Evolutionary conservation across 805 yeast genomes (phyloP).

Genomic region (Saturnispora silvae): DNA sequence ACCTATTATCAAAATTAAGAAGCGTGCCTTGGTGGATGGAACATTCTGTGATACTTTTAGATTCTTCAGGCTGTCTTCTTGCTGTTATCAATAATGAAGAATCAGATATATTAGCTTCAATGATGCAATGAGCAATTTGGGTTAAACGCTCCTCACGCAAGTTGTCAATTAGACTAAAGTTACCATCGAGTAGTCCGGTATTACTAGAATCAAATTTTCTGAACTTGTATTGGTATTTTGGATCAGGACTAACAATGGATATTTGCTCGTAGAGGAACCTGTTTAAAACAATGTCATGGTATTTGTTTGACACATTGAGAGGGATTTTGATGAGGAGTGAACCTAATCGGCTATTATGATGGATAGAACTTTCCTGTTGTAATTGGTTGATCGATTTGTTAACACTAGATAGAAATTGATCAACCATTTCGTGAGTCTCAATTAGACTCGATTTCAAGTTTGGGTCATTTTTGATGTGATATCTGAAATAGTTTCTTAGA

Average conservation of each 20-base stretch:
- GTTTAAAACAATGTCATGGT: slow-evolving; percentile 18
- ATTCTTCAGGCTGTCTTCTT: slow-evolving; percentile 4
- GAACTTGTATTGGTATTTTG: slow-evolving; percentile 5
- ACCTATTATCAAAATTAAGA: slow-evolving; percentile 6
- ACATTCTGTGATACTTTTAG: not conserved
- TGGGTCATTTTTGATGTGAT: slow-evolving; percentile 12
- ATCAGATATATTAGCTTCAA: not conserved
- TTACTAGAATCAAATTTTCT: slow-evolving; percentile 9
- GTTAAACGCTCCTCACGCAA: not conserved
- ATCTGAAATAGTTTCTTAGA: slow-evolving; percentile 39
- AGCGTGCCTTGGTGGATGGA: not conserved
- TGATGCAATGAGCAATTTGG: slow-evolving; percentile 1
- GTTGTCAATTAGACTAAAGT: slow-evolving; percentile 1
- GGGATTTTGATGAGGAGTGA: slow-evolving; percentile 15
- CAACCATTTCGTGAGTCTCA: slow-evolving; percentile 11
- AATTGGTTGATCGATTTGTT: slow-evolving; percentile 16
- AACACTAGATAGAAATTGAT: slow-evolving; percentile 12
- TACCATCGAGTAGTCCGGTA: not conserved
- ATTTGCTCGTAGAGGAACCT: slow-evolving; percentile 20
- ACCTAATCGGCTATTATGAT: slow-evolving; percentile 6
- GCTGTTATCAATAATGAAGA: not conserved
- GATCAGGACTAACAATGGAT: slow-evolving; percentile 6
- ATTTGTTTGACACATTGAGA: slow-evolving; percentile 10
- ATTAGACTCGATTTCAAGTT: slow-evolving; percentile 9
- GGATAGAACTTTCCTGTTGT: slow-evolving; percentile 10